These are phyloP conservation scores for Myochromella boudieri DNA, from an alignment of 768 basidiomycete species.

Conservation along the genomic window DNA sequence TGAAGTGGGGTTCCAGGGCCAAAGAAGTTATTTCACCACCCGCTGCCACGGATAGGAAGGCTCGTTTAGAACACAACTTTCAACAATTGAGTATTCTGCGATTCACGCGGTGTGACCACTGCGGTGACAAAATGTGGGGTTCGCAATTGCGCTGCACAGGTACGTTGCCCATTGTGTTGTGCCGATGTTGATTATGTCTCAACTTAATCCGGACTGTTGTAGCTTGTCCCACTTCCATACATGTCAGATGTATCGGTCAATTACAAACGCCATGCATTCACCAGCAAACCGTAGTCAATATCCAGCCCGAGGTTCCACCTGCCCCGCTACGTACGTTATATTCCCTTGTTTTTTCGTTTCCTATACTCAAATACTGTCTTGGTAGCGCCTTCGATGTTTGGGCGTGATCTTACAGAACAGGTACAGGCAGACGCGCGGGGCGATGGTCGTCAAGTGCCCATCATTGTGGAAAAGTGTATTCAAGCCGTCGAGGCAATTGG, in stretches of 20 bases:
- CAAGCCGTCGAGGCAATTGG: conserved; percentile 87
- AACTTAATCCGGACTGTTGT: conserved; percentile 5
- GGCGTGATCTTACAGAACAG: conserved; percentile 85
- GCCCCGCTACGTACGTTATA: conserved; percentile 37
- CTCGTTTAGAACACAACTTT: conserved; percentile 74
- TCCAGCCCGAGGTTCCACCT: conserved; percentile 33
- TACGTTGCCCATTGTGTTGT: conserved; percentile 48
- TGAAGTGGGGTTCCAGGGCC: conserved; percentile 64
- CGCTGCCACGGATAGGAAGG: conserved; percentile 34
- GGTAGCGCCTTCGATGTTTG: conserved; percentile 88
- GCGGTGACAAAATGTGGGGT: conserved; percentile 98
- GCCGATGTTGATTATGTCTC: not conserved
- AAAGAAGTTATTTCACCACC: conserved; percentile 42
- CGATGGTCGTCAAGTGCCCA: conserved; percentile 67
- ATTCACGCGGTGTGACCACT: conserved; percentile 92
- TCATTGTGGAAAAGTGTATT: conserved; percentile 95
- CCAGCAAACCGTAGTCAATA: conserved; percentile 34
- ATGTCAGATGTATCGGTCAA: conserved; percentile 79
- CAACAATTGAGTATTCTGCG: conserved; percentile 86
- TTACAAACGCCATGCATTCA: conserved; percentile 68
- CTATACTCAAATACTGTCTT: conserved; percentile 13
- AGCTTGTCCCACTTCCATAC: conserved; percentile 87
- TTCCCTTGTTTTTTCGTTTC: conserved; percentile 8
- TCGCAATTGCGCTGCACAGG: conserved; percentile 89
- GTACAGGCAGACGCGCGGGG: conserved; percentile 64